Percentiles rank a stretch among this genome's conserved stretches.
These are phyloP conservation scores for Pseudogymnoascus sp. DNA, from an alignment of 2,329 filamentous ascomycete genomes.

Conservation along the genomic window DNA sequence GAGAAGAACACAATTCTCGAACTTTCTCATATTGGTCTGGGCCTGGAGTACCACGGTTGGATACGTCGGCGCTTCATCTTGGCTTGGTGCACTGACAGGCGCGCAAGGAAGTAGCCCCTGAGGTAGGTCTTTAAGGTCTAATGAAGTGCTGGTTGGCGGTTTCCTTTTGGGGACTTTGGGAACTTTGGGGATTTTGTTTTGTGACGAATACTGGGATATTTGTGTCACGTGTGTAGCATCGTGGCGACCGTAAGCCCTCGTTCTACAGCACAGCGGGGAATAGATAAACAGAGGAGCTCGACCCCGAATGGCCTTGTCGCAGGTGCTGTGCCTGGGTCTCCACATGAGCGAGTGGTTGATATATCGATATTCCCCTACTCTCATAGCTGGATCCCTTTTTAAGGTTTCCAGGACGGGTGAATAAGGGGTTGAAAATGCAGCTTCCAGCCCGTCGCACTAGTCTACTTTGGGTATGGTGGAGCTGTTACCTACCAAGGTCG, in stretches of 20 bases:
- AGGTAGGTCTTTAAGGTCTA: not conserved
- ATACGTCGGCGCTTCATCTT: conserved; percentile 46
- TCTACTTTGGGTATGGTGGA: not conserved
- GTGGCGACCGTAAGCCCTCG: not conserved
- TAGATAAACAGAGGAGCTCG: not conserved
- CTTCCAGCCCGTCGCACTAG: not conserved
- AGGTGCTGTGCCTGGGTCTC: not conserved
- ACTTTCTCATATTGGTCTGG: conserved; percentile 80
- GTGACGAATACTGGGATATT: not conserved
- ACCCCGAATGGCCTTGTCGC: conserved; percentile 1
- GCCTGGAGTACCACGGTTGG: conserved; percentile 86
- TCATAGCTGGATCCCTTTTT: not conserved
- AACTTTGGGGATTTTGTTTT: not conserved
- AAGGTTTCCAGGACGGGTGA: not conserved
- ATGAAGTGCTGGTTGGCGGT: not conserved
- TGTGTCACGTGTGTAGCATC: not conserved
- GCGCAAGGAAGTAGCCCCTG: not conserved
- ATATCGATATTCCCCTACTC: not conserved
- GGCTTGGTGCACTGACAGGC: not conserved
- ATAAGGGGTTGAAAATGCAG: not conserved
- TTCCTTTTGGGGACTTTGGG: not conserved
- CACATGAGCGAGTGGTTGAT: not conserved
- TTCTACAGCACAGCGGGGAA: not conserved
- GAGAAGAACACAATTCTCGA: conserved; percentile 80
- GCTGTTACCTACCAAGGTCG: not conserved